These are phyloP conservation scores for Cutaneotrichosporon cavernicola DNA, from an alignment of 1,284 basidiomycete species.

Conservation along the genomic window DNA sequence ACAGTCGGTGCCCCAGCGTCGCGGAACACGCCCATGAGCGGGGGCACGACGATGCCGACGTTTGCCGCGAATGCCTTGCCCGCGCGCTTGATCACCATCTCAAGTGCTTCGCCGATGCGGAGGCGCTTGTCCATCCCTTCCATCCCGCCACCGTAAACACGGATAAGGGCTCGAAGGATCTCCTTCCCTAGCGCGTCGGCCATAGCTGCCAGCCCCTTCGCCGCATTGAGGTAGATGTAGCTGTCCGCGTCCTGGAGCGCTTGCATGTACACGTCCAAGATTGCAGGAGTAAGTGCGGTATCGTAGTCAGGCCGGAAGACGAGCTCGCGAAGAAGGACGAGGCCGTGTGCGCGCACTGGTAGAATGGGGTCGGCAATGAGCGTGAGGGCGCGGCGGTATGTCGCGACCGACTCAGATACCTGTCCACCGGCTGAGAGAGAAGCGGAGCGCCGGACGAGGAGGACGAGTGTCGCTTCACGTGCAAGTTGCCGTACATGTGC, in stretches of 20 bases:
- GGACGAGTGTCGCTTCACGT: slow-evolving; percentile 58
- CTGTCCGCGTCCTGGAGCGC: slow-evolving; percentile 88
- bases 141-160: slow-evolving; percentile 58
- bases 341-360: slow-evolving; percentile 92
- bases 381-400: slow-evolving; percentile 82
- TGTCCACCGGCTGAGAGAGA: slow-evolving; percentile 25
- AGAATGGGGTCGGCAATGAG: slow-evolving; percentile 87
- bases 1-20: slow-evolving; percentile 64
- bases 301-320: slow-evolving; percentile 55
- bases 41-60: slow-evolving; percentile 70
- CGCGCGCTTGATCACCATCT: slow-evolving; percentile 71
- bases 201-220: slow-evolving; percentile 82
- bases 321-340: slow-evolving; percentile 76
- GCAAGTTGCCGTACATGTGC: slow-evolving; percentile 62
- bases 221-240: slow-evolving; percentile 89
- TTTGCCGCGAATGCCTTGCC: slow-evolving; percentile 69
- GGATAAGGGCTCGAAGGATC: slow-evolving; percentile 65
- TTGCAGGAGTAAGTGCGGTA: slow-evolving; percentile 69
- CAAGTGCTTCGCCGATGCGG: slow-evolving; percentile 84
- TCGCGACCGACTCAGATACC: slow-evolving; percentile 58
- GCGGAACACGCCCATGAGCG: slow-evolving; percentile 64
- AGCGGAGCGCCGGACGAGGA: slow-evolving; percentile 31
- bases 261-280: slow-evolving; percentile 83
- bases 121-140: slow-evolving; percentile 67
- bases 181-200: slow-evolving; percentile 72